phyloP scores from a whole-genome alignment of 345 rosid species.

The Abelmoschus esculentus region DNA sequence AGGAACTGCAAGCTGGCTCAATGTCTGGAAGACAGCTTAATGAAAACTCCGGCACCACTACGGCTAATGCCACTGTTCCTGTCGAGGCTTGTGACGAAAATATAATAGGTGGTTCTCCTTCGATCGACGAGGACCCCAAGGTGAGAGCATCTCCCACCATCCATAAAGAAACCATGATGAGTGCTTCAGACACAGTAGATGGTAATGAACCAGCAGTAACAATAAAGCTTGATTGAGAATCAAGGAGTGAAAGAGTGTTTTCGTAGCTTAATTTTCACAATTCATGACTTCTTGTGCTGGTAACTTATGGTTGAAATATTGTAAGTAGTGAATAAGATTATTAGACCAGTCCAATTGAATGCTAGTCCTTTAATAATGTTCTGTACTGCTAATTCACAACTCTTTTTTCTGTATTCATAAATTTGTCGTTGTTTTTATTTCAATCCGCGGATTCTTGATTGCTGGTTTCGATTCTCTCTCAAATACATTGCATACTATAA shows the following conservation, averaged over 20 bases:
- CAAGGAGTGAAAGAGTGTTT: not conserved
- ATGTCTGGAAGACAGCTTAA: conserved; percentile 15
- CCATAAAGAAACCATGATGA: conserved; percentile 1
- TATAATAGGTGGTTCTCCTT: not conserved
- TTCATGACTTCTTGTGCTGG: not conserved
- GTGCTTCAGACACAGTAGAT: conserved; percentile 6
- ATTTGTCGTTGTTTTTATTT: not conserved
- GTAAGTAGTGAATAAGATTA: conserved; percentile 2
- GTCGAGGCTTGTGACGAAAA: not conserved
- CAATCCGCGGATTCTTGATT: not conserved
- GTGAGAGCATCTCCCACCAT: not conserved
- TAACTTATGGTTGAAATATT: not conserved
- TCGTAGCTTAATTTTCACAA: not conserved
- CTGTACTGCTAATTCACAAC: not conserved
- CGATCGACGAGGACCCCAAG: not conserved
- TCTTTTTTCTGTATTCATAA: not conserved
- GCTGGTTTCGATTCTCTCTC: not conserved
- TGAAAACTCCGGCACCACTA: conserved; percentile 11
- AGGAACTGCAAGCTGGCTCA: conserved; percentile 30
- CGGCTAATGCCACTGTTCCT: not conserved
- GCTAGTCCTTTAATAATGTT: not conserved
- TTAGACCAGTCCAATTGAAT: not conserved
- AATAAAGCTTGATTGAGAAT: conserved; percentile 10
- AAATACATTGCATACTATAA: not conserved
- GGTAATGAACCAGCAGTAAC: conserved; percentile 5